Percentiles rank a stretch among this genome's conserved stretches.
phyloP scores from a whole-genome alignment of 805 yeast genomes.

The Saturnispora halmiae region DNA sequence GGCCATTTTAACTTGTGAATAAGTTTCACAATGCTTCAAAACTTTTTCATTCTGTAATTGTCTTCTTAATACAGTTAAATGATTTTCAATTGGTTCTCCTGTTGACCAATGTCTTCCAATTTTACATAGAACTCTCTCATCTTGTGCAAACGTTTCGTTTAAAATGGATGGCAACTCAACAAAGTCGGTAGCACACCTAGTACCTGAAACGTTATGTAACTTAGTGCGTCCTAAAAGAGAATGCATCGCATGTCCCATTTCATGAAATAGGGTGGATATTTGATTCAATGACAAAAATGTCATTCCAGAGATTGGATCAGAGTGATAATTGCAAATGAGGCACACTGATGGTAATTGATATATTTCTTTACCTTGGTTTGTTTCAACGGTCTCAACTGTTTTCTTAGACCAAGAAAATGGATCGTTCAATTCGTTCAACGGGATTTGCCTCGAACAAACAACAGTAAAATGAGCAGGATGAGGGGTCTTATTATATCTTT shows the following conservation, averaged over 20 bases:
- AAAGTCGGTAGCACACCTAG: slow-evolving; percentile 92
- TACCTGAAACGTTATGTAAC: slow-evolving; percentile 87
- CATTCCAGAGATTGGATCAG: slow-evolving; percentile 22
- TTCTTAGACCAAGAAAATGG: slow-evolving; percentile 27
- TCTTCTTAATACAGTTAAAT: slow-evolving; percentile 33
- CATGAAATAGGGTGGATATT: slow-evolving; percentile 92
- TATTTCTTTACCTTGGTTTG: slow-evolving; percentile 34
- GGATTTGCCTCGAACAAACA: slow-evolving; percentile 80
- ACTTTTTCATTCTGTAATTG: slow-evolving; percentile 44
- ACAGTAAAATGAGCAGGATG: slow-evolving; percentile 95
- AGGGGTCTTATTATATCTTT: slow-evolving; percentile 63
- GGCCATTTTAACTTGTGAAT: slow-evolving; percentile 86
- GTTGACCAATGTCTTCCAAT: slow-evolving; percentile 70
- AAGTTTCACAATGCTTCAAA: slow-evolving; percentile 63
- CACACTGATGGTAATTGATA: slow-evolving; percentile 87
- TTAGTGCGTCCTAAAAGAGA: slow-evolving; percentile 91
- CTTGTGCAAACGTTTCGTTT: slow-evolving; percentile 88
- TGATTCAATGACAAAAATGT: slow-evolving; percentile 65
- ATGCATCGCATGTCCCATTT: slow-evolving; percentile 98
- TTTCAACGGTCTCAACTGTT: slow-evolving; percentile 25
- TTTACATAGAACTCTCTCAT: slow-evolving; percentile 60
- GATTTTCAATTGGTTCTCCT: slow-evolving; percentile 46
- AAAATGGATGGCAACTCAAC: slow-evolving; percentile 95
- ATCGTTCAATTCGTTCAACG: slow-evolving; percentile 42
- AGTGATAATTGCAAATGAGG: slow-evolving; percentile 71